Base-by-base conservation (phyloP, 495 filamentous ascomycete species). In the Neurospora sublineolata region DNA sequence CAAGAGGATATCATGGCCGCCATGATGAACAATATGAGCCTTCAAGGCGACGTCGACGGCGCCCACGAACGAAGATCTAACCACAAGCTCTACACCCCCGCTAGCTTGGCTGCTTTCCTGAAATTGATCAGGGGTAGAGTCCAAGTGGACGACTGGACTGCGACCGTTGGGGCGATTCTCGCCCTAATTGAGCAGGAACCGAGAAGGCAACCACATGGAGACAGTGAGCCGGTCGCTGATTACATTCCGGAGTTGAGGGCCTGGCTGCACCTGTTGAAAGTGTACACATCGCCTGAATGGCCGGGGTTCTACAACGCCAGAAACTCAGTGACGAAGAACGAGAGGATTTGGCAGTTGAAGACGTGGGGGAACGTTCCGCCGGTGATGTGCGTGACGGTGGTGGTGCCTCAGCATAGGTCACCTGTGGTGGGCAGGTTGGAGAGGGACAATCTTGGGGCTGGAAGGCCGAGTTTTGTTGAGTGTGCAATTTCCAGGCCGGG, bases 361-460 rank as follows among this genome's bases (percentile, higher is more conserved):
- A 74, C 23, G 42, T 64, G 52, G 52, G 3, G 0, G 52, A 30
- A 78, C 52, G 75, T 83, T 64, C 82, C 82, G 8, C 70, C 78
- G n/a, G 74, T 77, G 10, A 70, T 82, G 27, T 82, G 80, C 73
- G 39, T 82, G 20, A 83, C 80, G 14, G 71, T 83, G 60, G 71
- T 76, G 38, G 76, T 83, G 20, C 80, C 82, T 37, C 75, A 75
- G 58, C 36, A 64, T 11, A 44, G 69, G 41, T 75, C 68, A 39
- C 79, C 72, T 14, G 72, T 69, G 14, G 38, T 81, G 52, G 79
- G 38, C 12, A 78, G 30, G 75, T 76, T 64, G 27, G 52, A 64
- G 52, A 64, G 23, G 27, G 52, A 64, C 5, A 64, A 18, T 64
- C 10, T 64, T 3, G 6, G 14, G n/a, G 7, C 80, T 1, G 30